These are phyloP conservation scores for Pyrrhoderma lamaoense DNA, from an alignment of 1,284 basidiomycete species.

Conservation along the genomic window DNA sequence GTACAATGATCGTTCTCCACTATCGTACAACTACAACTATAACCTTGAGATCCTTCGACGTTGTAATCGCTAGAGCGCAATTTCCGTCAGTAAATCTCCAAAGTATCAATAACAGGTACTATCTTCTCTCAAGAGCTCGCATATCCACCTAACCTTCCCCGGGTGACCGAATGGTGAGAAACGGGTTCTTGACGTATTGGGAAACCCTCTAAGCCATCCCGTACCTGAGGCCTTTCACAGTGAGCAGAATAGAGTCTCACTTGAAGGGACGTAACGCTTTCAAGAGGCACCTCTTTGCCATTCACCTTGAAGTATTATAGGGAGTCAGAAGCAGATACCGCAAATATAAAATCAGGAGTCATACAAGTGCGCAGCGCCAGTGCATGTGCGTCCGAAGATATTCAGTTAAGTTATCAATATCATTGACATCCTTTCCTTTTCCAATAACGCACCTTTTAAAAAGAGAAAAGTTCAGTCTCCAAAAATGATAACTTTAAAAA, in stretches of 20 bases:
- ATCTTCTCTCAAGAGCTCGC: no score
- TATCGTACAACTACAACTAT: no score
- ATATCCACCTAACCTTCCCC: constrained; percentile 1
- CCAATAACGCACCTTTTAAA: background rate
- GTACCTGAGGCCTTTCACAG: background rate
- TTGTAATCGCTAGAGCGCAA: no score
- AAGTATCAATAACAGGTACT: no score
- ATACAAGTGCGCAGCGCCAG: constrained; percentile 4
- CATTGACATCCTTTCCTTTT: constrained; percentile 1
- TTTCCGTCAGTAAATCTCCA: no score
- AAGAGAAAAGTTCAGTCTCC: background rate
- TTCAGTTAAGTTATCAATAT: background rate
- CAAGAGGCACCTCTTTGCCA: constrained; percentile 2
- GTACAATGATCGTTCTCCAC: no score
- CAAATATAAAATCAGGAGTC: background rate
- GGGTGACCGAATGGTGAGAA: background rate
- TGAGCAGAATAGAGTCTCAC: background rate
- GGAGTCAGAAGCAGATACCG: no score
- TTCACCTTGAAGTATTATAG: background rate
- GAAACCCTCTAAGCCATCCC: background rate
- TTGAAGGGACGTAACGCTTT: background rate
- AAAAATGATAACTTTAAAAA: background rate
- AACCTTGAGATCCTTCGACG: no score
- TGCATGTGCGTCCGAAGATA: constrained; percentile 2
- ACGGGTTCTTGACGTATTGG: background rate